Base-by-base conservation (phyloP, 495 filamentous ascomycete genomes). In the Tetracladium setigerum region DNA sequence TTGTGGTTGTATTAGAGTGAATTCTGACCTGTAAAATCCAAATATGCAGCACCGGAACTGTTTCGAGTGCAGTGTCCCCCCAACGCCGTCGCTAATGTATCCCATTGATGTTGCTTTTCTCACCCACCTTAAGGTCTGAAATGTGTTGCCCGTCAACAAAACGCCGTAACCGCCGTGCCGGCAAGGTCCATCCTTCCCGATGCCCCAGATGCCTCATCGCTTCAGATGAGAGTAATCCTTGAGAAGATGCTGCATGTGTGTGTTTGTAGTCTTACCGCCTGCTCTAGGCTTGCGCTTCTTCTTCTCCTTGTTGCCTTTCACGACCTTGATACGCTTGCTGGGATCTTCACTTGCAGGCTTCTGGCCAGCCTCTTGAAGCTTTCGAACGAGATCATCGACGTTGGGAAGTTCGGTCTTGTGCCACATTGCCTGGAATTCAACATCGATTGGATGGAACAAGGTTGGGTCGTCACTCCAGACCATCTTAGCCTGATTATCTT, bases 401-500 rank as follows among this genome's bases (percentile, higher is more conserved):
- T 79, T 72, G 0, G 94, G 92, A 12, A 97, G 70, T 58, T 81
- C 78, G 44, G 84, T 83, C 61, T 82, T 85, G 39, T 83, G 71
- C 90, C 91, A 98, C 57, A 91, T 82, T 7, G 66, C 60, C 60
- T 80, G 73, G 60, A 97, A 95, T 61, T 95, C 86, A 7, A 78
- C 67, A 50, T 96, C 90, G 44, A 96, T 78, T 31, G 73, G 62
- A 60, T 86, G 79, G 44, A 79, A 76, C 31, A 95, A 72, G 4
- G 80, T 81, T 3, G 89, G 78, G 54, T 92, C 84, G 60, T 98
- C 86, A 9, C 80, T 76, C 89, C 90, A 98, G 24, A 97, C 83
- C 72, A 84, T 85, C 56, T 81, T 78, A 5, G 89, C 77, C 53
- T 81, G 77, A 53, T 87, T 83, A 58, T 97, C 94, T 67, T 97